These are phyloP conservation scores for bread wheat (Triticum aestivum) DNA, from an alignment of 176 grass and related monocot genomes.

Conservation along the genomic window DNA sequence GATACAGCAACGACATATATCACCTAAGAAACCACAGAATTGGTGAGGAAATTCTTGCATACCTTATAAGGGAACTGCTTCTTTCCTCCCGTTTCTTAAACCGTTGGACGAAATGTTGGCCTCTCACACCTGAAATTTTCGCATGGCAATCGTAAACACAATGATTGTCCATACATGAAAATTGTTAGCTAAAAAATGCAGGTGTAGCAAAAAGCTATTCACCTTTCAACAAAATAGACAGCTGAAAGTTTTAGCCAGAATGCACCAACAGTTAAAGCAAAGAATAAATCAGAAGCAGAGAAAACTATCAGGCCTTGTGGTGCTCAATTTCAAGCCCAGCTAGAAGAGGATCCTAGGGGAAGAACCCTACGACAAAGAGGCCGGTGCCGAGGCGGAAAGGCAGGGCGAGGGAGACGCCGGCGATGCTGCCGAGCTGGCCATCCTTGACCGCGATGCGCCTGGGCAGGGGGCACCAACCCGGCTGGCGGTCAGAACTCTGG, in stretches of 20 bases:
- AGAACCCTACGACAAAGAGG: conserved; percentile 57
- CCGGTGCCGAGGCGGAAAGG: conserved; percentile 74
- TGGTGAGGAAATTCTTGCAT: too few relatives aligned
- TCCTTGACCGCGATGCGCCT: conserved; percentile 56
- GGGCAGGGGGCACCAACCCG: conserved; percentile 60
- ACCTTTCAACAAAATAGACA: conserved; percentile 96
- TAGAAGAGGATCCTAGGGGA: neutral
- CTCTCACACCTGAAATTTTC: too few relatives aligned
- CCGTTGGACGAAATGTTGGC: too few relatives aligned
- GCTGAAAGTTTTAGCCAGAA: conserved; percentile 39
- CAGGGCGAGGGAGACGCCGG: conserved; percentile 64
- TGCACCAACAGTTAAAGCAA: conserved; percentile 15
- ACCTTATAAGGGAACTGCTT: too few relatives aligned
- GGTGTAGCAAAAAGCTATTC: neutral
- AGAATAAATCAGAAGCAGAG: neutral
- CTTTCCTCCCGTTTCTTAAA: too few relatives aligned
- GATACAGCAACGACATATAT: too few relatives aligned
- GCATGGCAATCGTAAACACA: too few relatives aligned
- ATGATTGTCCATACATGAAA: too few relatives aligned
- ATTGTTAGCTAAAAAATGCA: too few relatives aligned
- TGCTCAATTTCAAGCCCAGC: neutral
- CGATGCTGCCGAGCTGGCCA: conserved; percentile 56
- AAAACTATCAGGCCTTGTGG: neutral
- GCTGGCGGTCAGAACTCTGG: conserved; percentile 26
- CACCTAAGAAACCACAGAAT: too few relatives aligned